A percentile compares a stretch with the other conserved stretches of the same genome.
These are phyloP conservation scores for Isatis lusitanica DNA, from an alignment of 441 rosid genomes.

Conservation along the genomic window DNA sequence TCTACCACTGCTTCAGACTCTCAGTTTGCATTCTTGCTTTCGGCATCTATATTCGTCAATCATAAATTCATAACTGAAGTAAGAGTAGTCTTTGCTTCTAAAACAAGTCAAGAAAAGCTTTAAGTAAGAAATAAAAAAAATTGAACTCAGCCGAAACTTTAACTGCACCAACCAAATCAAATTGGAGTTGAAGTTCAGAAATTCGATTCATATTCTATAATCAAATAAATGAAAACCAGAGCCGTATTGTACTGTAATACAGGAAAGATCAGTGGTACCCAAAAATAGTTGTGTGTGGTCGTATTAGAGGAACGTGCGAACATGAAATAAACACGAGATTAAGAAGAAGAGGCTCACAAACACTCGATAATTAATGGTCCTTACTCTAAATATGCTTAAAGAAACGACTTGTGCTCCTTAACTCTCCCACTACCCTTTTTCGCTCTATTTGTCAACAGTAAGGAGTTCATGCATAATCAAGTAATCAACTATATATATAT, in stretches of 20 bases:
- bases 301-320: conserved; percentile 20
- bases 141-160: no score
- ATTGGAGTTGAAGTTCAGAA: neutral
- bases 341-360: neutral
- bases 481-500: neutral
- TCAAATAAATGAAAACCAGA: neutral
- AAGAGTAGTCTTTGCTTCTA: no score
- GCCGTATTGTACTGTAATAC: no score
- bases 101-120: no score
- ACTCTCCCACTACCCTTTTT: conserved; percentile 26
- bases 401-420: conserved; percentile 35
- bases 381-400: conserved; percentile 7
- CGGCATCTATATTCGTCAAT: no score
- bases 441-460: conserved; percentile 3
- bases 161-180: neutral
- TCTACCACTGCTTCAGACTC: no score
- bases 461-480: neutral
- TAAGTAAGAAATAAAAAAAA: neutral
- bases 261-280: no score
- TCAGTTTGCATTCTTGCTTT: no score
- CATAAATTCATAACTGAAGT: no score
- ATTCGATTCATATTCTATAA: neutral
- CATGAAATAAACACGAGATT: conserved; percentile 25
- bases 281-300: neutral
- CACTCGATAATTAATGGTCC: conserved; percentile 1